Evolutionary conservation across 352 stramenopile species (phyloP).

Genomic region (Phytophthora foliorum): DNA sequence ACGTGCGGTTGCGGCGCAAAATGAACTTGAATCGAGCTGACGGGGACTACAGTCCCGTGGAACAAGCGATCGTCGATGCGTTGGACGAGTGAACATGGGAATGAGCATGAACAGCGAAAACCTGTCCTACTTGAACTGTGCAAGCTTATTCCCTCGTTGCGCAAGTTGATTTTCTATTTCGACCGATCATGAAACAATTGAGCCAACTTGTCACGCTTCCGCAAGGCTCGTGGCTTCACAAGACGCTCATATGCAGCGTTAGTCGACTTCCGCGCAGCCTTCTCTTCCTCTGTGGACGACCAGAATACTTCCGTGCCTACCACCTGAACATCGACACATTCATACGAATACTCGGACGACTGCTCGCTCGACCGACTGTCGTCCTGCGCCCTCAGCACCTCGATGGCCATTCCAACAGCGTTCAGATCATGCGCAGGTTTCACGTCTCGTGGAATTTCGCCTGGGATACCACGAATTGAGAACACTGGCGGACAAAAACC

Average conservation of each 20-base stretch:
- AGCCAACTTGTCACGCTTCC: slow-evolving; percentile 29
- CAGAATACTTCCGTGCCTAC: slow-evolving; percentile 25
- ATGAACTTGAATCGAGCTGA: slow-evolving; percentile 57
- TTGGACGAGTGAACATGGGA: slow-evolving; percentile 13
- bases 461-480: slow-evolving; percentile 31
- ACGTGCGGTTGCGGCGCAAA: slow-evolving; percentile 51
- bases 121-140: not conserved
- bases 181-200: slow-evolving; percentile 14
- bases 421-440: slow-evolving; percentile 26
- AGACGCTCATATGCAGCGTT: slow-evolving; percentile 36
- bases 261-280: slow-evolving; percentile 20
- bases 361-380: slow-evolving; percentile 10
- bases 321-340: not conserved
- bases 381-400: slow-evolving; percentile 21
- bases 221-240: slow-evolving; percentile 17
- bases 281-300: slow-evolving; percentile 28
- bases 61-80: slow-evolving; percentile 52
- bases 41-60: slow-evolving; percentile 50
- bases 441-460: slow-evolving; percentile 17
- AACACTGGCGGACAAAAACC: slow-evolving; percentile 27
- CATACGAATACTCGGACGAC: slow-evolving; percentile 4
- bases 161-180: not conserved
- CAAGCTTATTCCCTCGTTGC: no score
- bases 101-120: not conserved
- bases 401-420: slow-evolving; percentile 18